Conservation (phyloP, 345 rosid species). For the Abelmoschus esculentus region DNA sequence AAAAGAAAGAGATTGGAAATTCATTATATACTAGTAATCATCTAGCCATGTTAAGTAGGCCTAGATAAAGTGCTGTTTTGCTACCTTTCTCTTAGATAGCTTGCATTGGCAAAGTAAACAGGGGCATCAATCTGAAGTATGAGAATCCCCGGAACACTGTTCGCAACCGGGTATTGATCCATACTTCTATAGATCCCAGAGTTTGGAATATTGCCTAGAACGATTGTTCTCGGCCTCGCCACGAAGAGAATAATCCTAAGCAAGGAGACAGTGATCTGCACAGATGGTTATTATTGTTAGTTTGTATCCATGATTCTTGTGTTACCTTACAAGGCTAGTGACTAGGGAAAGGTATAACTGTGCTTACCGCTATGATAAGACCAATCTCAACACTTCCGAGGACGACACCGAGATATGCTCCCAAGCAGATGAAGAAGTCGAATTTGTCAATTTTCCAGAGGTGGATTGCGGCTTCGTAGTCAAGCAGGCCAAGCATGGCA, state of each 20-base stretch:
- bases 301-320: not conserved
- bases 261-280: slow-evolving; percentile 63
- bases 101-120: slow-evolving; percentile 76
- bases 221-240: slow-evolving; percentile 70
- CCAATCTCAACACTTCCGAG: slow-evolving; percentile 83
- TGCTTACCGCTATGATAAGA: slow-evolving; percentile 55
- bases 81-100: slow-evolving; percentile 90
- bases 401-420: slow-evolving; percentile 77
- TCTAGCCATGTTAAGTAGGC: not conserved
- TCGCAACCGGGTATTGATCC: slow-evolving; percentile 69
- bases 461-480: slow-evolving; percentile 73
- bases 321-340: not conserved
- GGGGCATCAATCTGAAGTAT: slow-evolving; percentile 83
- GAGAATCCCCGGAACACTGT: slow-evolving; percentile 58
- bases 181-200: slow-evolving; percentile 63
- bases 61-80: not conserved
- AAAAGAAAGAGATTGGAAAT: not conserved
- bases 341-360: too few species aligned
- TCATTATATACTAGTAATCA: not conserved
- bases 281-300: not conserved
- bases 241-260: slow-evolving; percentile 58
- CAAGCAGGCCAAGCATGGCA: slow-evolving; percentile 94
- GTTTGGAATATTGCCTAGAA: slow-evolving; percentile 78
- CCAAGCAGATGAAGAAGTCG: slow-evolving; percentile 72
- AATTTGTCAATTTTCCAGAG: slow-evolving; percentile 82